Conservation (phyloP, 331 rosid species). For the Acacia pycnantha region DNA sequence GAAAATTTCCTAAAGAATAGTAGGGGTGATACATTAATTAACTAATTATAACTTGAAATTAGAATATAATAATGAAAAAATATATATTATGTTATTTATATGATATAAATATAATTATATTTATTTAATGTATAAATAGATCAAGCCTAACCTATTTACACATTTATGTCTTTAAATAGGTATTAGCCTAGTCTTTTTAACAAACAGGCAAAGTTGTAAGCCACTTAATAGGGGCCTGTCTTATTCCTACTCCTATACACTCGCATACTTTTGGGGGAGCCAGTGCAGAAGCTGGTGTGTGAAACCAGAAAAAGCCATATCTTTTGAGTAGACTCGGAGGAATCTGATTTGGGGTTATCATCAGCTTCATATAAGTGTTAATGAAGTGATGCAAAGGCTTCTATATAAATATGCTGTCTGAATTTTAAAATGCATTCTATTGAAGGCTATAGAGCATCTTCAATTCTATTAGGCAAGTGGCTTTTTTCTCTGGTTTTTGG, state of each 20-base stretch:
- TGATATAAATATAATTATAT: too few relatives aligned
- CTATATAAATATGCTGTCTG: slow-evolving; percentile 15
- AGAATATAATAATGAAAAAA: too few relatives aligned
- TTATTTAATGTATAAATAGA: too few relatives aligned
- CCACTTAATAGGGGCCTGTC: fast-evolving
- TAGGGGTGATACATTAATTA: too few relatives aligned
- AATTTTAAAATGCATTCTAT: slow-evolving; percentile 1
- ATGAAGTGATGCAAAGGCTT: background rate
- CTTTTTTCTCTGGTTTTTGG: background rate
- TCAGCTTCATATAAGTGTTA: background rate
- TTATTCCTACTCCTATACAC: too few relatives aligned
- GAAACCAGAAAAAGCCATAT: slow-evolving; percentile 15
- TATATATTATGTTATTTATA: too few relatives aligned
- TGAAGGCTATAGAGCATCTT: slow-evolving; percentile 11
- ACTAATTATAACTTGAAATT: too few relatives aligned
- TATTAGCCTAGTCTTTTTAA: too few relatives aligned
- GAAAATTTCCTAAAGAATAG: too few relatives aligned
- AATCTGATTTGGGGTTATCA: slow-evolving; percentile 32
- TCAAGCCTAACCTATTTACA: too few relatives aligned
- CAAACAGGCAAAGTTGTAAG: fast-evolving
- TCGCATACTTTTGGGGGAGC: background rate
- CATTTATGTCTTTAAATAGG: too few relatives aligned
- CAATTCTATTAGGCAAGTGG: background rate
- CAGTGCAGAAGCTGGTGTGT: background rate
- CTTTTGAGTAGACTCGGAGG: slow-evolving; percentile 10